Evolutionary conservation across 2,329 filamentous ascomycete genomes (phyloP).

Genomic region (Calonectria fujianensis): DNA sequence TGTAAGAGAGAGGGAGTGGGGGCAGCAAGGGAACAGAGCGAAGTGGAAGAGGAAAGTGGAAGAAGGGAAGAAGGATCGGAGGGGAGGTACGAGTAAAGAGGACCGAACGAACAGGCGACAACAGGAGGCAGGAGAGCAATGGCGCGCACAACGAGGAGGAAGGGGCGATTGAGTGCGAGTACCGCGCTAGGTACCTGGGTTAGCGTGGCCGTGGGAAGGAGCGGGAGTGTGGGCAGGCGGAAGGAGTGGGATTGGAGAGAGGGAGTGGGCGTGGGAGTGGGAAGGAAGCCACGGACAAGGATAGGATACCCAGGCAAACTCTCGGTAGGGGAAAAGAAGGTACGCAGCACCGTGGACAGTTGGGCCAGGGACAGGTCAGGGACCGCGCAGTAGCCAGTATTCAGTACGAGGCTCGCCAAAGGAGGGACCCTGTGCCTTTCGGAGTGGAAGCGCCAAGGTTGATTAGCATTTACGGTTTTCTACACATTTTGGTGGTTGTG

Average conservation of each 20-base stretch:
- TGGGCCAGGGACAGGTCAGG: conserved; percentile 27
- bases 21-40: conserved; percentile 33
- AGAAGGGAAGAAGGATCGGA: conserved; percentile 40
- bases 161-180: conserved; percentile 34
- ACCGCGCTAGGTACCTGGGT: conserved; percentile 26
- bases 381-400: conserved; percentile 19
- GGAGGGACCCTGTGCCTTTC: conserved; percentile 27
- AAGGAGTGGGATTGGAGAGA: conserved; percentile 29
- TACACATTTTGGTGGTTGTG: background rate
- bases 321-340: conserved; percentile 30
- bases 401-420: conserved; percentile 26
- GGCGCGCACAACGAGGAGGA: conserved; percentile 30
- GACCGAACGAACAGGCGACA: conserved; percentile 29
- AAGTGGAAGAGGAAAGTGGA: conserved; percentile 40
- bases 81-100: conserved; percentile 36
- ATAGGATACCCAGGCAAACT: conserved; percentile 37
- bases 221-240: conserved; percentile 25
- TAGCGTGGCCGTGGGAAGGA: conserved; percentile 31
- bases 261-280: conserved; percentile 25
- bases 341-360: conserved; percentile 19
- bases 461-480: conserved; percentile 24
- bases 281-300: conserved; percentile 39
- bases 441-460: conserved; percentile 11
- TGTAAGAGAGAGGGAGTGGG: conserved; percentile 40
- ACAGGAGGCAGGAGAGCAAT: conserved; percentile 30